Evolutionary conservation across 768 basidiomycete genomes (phyloP), one percentile per base, ranked within the genome.

Genomic region (Hygrophoropsis aurantiaca): DNA sequence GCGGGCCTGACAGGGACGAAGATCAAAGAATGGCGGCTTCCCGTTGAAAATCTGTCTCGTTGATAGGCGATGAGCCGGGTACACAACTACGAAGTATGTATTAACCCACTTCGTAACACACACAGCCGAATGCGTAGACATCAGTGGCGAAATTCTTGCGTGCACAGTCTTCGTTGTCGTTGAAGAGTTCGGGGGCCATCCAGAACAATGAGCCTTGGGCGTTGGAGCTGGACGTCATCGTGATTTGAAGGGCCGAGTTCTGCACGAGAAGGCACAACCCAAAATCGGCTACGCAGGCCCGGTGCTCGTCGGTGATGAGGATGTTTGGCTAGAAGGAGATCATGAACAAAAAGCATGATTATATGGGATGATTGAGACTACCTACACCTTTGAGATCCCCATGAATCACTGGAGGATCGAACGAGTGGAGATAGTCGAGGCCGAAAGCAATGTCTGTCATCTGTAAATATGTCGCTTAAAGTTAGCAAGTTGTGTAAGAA

Each of bases 371-470:
- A 26, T 13, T 33, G 26, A n/a, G 21, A 35, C 30, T 10, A 56
- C 44, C 39, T 36, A 65, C 64, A 30, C 60, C 62, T 58, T 65
- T 65, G 16, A 68, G 50, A 49, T 67, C 64, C 13, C 65, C 64
- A 37, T 67, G 65, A 15, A 64, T 55, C 7, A 66, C 58, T 18
- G 62, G 60, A 2, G 62, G 62, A n/a, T 55, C 42, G 26, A 56
- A 42, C 15, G 19, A 20, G 44, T 67, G 66, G 3, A 67, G 51
- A 49, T 65, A 62, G 13, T 56, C 43, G 19, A 67, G 24, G 13
- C 66, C 66, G n/a, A 47, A 40, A 0, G 59, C 64, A 6, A 61
- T 51, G 30, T 66, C 64, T 7, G 50, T 41, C 11, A 55, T 44
- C 60, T 63, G 40, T 11, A n/a, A 39, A 35, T 9, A 42, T 11